phyloP scores from a whole-genome alignment of 2,329 filamentous ascomycete species.

The Fusarium sororula region DNA sequence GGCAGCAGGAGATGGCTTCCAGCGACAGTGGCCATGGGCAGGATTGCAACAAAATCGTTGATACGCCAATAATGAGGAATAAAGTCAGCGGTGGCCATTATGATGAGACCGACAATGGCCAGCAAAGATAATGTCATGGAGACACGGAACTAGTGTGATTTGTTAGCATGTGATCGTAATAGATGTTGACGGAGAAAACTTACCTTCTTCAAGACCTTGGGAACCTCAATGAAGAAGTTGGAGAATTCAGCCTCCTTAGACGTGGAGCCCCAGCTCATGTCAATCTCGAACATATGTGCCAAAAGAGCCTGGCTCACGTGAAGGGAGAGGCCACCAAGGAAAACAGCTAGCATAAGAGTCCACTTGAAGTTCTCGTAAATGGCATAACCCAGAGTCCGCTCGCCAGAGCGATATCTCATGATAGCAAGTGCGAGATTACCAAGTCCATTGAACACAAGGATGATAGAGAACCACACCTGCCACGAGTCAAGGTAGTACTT shows the following conservation, averaged over 20 bases:
- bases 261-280: slow-evolving; percentile 88
- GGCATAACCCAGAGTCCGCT: slow-evolving; percentile 66
- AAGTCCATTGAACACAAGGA: slow-evolving; percentile 79
- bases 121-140: slow-evolving; percentile 69
- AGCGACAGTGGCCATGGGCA: slow-evolving; percentile 78
- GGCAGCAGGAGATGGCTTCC: slow-evolving; percentile 76
- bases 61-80: slow-evolving; percentile 73
- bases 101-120: slow-evolving; percentile 69
- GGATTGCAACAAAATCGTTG: slow-evolving; percentile 77
- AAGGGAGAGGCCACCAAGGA: slow-evolving; percentile 82
- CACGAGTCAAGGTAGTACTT: slow-evolving; percentile 83
- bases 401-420: slow-evolving; percentile 76
- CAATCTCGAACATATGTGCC: slow-evolving; percentile 83
- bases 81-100: slow-evolving; percentile 70
- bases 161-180: slow-evolving; percentile 40
- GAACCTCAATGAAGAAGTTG: slow-evolving; percentile 86
- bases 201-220: slow-evolving; percentile 80
- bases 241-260: slow-evolving; percentile 83
- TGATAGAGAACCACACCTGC: slow-evolving; percentile 83
- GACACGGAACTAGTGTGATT: slow-evolving; percentile 70
- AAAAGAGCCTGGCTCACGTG: slow-evolving; percentile 84
- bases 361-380: slow-evolving; percentile 76
- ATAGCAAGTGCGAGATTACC: slow-evolving; percentile 77
- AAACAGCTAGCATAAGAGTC: slow-evolving; percentile 78
- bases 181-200: slow-evolving; percentile 55